Conservation (phyloP, 768 basidiomycete genomes). For the Strobilomyces echinocephalus region DNA sequence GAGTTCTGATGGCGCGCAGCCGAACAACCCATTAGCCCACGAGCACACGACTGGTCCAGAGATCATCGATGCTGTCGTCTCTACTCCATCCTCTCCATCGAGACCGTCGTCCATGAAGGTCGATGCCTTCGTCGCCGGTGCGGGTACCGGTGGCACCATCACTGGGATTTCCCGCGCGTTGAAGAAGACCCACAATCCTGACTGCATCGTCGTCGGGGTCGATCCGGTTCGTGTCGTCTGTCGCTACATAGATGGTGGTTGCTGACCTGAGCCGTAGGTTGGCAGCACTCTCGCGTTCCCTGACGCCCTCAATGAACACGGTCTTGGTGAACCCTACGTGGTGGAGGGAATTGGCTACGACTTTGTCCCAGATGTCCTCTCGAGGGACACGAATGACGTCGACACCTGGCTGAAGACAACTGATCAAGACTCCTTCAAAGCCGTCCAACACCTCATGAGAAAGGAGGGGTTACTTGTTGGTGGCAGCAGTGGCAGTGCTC, state of each 20-base stretch:
- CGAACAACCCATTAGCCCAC: slow-evolving; percentile 87
- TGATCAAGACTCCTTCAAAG: slow-evolving; percentile 76
- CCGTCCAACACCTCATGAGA: slow-evolving; percentile 72
- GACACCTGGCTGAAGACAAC: slow-evolving; percentile 82
- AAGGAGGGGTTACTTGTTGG: slow-evolving; percentile 88
- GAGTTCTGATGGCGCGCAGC: slow-evolving; percentile 31
- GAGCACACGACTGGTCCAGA: slow-evolving; percentile 89
- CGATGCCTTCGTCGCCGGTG: slow-evolving; percentile 77
- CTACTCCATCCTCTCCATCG: slow-evolving; percentile 54
- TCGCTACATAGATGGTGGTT: not conserved
- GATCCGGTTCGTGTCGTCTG: slow-evolving; percentile 67
- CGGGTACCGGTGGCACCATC: slow-evolving; percentile 94
- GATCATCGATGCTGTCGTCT: slow-evolving; percentile 73
- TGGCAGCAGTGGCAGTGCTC: slow-evolving; percentile 85
- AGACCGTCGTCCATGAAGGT: slow-evolving; percentile 69
- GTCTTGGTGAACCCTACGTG: slow-evolving; percentile 51
- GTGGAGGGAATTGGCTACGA: slow-evolving; percentile 99
- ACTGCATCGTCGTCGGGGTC: slow-evolving; percentile 74
- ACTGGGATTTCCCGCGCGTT: slow-evolving; percentile 81
- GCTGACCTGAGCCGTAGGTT: slow-evolving; percentile 41
- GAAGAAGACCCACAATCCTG: slow-evolving; percentile 71
- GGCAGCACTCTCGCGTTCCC: slow-evolving; percentile 86
- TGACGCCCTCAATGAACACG: slow-evolving; percentile 50
- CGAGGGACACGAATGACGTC: slow-evolving; percentile 53
- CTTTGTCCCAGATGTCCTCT: slow-evolving; percentile 84